Evolutionary conservation across 2,329 filamentous ascomycete species (phyloP), one percentile per base, ranked within the genome.

Genomic region (Westerdykella aurantiaca): DNA sequence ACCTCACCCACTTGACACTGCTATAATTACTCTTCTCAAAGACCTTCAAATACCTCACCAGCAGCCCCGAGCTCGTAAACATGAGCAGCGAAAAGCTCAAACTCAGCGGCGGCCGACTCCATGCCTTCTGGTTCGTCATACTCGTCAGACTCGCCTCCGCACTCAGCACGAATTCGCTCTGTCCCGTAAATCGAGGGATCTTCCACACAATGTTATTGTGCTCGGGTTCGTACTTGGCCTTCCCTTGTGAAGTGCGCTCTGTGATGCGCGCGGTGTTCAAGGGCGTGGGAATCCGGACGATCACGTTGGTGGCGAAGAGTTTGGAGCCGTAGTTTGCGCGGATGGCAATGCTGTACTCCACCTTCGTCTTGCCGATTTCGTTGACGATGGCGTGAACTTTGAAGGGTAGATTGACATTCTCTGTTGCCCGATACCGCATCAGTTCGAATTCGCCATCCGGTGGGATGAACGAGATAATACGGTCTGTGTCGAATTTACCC

Each of bases 1-100:
- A 98, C 57, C 93, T 77, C 57, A 98, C 93, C 93, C 93, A 98
- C 70, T 98, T 98, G 39, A 98, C 93, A 63, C 89, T 95, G 50
- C 87, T 94, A 68, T 98, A 98, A 69, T 97, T 97, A 69, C 81
- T 93, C 82, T 98, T 98, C 74, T 98, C 93, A 72, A 98, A 98
- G 1, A 98, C 93, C 72, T 98, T 98, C 45, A 98, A 72, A 68
- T 98, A 98, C 39, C 94, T 77, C 45, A 98, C 93, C 52, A 98
- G 66, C 63, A 98, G 67, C 0, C 93, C 93, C 1, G 86, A 94
- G 64, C 88, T 95, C 16, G 93, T 98, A 65, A 98, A 98, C 94
- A 98, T 98, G 60, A 98, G 77, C 59, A 98, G 70, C 51, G 86
- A 93, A 63, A 98, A 98, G 69, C 82, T 93, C 68, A 98, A 72